phyloP scores from a whole-genome alignment of 108 stramenopile species.

The Thalassiosira profunda region DNA sequence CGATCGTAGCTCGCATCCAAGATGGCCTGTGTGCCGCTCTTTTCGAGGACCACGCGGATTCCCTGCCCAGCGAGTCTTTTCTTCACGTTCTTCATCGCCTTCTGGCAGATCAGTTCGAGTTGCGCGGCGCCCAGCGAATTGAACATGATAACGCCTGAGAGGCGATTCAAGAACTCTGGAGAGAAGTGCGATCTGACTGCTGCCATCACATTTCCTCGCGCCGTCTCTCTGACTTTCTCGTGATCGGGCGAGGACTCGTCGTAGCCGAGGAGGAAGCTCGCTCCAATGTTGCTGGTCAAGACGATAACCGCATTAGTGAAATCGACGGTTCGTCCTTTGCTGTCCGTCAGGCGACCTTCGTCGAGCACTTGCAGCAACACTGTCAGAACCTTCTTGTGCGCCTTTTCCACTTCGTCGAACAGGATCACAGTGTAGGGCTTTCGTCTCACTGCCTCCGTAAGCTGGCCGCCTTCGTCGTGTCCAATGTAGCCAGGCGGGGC shows the following conservation, averaged over 20 bases:
- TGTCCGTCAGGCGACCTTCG: conserved; percentile 98
- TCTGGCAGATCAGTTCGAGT: conserved; percentile 86
- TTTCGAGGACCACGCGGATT: conserved; percentile 73
- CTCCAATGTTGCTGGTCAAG: conserved; percentile 98
- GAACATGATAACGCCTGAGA: conserved; percentile 98
- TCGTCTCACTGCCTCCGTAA: conserved; percentile 98
- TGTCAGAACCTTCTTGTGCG: conserved; percentile 98
- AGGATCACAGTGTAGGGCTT: conserved; percentile 96
- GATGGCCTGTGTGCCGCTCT: conserved; percentile 72
- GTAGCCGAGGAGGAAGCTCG: conserved; percentile 86
- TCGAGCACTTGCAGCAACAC: conserved; percentile 97
- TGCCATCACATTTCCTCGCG: conserved; percentile 72
- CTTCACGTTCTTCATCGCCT: conserved; percentile 77
- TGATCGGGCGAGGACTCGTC: conserved; percentile 66
- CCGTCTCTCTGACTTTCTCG: conserved; percentile 69
- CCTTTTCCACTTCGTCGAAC: conserved; percentile 99
- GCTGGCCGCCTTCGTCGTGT: conserved; percentile 98
- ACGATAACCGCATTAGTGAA: conserved; percentile 97
- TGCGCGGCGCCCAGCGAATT: conserved; percentile 84
- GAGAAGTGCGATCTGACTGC: conserved; percentile 91
- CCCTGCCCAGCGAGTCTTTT: conserved; percentile 62
- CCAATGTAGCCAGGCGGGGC: conserved; percentile 94
- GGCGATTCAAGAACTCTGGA: conserved; percentile 98
- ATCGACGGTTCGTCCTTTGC: conserved; percentile 95
- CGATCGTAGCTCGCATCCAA: conserved; percentile 80